These are phyloP conservation scores for Penicillium simplicissimum DNA, from an alignment of 495 filamentous ascomycete species.

Conservation along the genomic window DNA sequence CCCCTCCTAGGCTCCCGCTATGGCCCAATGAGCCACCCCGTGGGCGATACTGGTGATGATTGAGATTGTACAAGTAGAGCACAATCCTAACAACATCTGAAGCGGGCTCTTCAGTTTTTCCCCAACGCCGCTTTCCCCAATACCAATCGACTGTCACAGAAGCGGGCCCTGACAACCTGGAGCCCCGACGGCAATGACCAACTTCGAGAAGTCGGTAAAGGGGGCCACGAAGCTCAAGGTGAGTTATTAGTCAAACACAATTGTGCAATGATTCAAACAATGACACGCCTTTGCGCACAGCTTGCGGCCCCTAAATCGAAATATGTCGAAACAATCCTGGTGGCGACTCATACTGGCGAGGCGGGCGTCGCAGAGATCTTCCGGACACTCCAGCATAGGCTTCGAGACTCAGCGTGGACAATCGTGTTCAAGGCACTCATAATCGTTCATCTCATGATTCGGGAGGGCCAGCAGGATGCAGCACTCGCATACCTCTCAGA, in stretches of 20 bases:
- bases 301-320: slow-evolving; percentile 97
- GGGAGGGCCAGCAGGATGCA: slow-evolving; percentile 88
- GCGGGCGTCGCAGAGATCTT: slow-evolving; percentile 96
- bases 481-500: slow-evolving; percentile 84
- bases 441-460: slow-evolving; percentile 94
- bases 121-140: neutral
- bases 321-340: slow-evolving; percentile 97
- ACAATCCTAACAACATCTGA: slow-evolving; percentile 27
- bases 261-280: neutral
- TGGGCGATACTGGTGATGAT: slow-evolving; percentile 30
- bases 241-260: slow-evolving; percentile 21
- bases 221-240: slow-evolving; percentile 95
- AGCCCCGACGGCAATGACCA: slow-evolving; percentile 59
- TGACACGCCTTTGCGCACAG: slow-evolving; percentile 43
- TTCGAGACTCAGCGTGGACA: slow-evolving; percentile 97
- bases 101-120: slow-evolving; percentile 25
- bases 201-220: slow-evolving; percentile 91
- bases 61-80: slow-evolving; percentile 24
- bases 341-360: slow-evolving; percentile 93
- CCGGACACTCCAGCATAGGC: slow-evolving; percentile 78
- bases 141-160: slow-evolving; percentile 2
- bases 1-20: slow-evolving; percentile 26
- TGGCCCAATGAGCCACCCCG: slow-evolving; percentile 40
- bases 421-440: slow-evolving; percentile 95
- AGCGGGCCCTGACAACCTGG: slow-evolving; percentile 12